A percentile compares a stretch with the other conserved stretches of the same genome.
These are phyloP conservation scores for Neopestalotiopsis sp. DNA, from an alignment of 2,329 filamentous ascomycete species.

Conservation along the genomic window DNA sequence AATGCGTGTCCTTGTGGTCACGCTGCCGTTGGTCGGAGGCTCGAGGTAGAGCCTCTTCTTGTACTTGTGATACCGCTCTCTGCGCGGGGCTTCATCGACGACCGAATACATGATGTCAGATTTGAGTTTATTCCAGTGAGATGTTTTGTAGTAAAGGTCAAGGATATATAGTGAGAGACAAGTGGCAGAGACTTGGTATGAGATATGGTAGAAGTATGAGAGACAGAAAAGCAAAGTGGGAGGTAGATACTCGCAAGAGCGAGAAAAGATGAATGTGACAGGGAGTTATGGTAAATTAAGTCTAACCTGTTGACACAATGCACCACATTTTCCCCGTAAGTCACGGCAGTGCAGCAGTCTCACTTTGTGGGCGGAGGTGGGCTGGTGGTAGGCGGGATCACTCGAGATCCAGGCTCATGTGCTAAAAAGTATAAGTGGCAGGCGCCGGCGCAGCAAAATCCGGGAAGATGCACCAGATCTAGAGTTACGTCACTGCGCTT, in stretches of 20 bases:
- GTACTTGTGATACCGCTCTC: conserved; percentile 39
- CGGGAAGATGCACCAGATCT: conserved; percentile 9
- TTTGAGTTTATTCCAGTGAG: conserved; percentile 1
- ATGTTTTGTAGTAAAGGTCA: background rate
- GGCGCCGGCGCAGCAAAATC: conserved; percentile 2
- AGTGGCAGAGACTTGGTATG: too few species aligned
- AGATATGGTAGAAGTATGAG: background rate
- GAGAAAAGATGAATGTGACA: background rate
- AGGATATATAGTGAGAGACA: too few species aligned
- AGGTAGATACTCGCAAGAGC: background rate
- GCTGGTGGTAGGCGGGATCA: background rate
- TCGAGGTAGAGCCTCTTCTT: conserved; percentile 50
- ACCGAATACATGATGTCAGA: conserved; percentile 35
- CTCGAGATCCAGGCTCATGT: background rate
- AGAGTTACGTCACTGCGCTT: conserved; percentile 11
- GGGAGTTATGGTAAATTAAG: background rate
- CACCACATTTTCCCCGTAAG: conserved; percentile 14
- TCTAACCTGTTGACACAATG: conserved; percentile 19
- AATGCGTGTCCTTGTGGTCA: conserved; percentile 41
- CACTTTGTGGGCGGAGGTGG: conserved; percentile 7
- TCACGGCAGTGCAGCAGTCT: background rate
- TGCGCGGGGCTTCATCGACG: conserved; percentile 37
- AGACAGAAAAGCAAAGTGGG: background rate
- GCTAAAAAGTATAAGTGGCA: conserved; percentile 14
- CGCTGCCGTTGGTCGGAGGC: conserved; percentile 42